Percentiles rank a stretch among this genome's conserved stretches.
phyloP scores from a whole-genome alignment of 2,329 filamentous ascomycete species.

The Elsinoe fawcettii region DNA sequence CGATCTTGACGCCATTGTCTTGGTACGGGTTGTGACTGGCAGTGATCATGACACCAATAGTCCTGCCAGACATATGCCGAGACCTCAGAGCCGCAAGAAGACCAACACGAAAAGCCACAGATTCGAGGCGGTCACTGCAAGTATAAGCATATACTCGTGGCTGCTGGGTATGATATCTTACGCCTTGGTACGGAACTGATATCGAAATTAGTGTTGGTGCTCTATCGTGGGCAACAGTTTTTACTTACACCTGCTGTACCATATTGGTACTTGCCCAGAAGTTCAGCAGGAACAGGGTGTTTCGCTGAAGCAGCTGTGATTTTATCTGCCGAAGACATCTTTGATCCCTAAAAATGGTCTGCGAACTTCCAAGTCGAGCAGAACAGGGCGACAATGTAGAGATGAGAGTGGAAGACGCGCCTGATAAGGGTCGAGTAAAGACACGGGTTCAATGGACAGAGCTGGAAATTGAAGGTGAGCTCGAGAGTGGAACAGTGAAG shows the following conservation, averaged over 20 bases:
- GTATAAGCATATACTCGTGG: slow-evolving; percentile 19
- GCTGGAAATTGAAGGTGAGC: neutral
- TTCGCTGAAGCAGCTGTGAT: slow-evolving; percentile 23
- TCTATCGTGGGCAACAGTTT: neutral
- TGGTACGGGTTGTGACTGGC: slow-evolving; percentile 84
- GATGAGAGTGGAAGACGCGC: neutral
- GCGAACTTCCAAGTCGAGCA: neutral
- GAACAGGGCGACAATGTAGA: neutral
- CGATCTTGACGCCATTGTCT: slow-evolving; percentile 91
- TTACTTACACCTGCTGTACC: slow-evolving; percentile 46
- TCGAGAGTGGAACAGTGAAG: neutral
- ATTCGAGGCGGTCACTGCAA: slow-evolving; percentile 68
- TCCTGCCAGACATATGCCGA: slow-evolving; percentile 79
- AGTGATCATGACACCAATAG: slow-evolving; percentile 94
- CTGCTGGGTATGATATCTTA: slow-evolving; percentile 33
- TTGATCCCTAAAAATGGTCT: neutral
- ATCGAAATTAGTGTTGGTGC: slow-evolving; percentile 9
- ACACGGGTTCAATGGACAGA: neutral
- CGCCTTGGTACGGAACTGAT: slow-evolving; percentile 62
- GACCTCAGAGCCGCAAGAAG: slow-evolving; percentile 82
- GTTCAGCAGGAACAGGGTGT: slow-evolving; percentile 26
- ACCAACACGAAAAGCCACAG: slow-evolving; percentile 86
- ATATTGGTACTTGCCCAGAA: slow-evolving; percentile 45
- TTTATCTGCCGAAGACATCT: slow-evolving; percentile 15
- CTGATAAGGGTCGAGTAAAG: neutral